phyloP scores from a whole-genome alignment of 148 eudicot species.

The Rhododendron molle region DNA sequence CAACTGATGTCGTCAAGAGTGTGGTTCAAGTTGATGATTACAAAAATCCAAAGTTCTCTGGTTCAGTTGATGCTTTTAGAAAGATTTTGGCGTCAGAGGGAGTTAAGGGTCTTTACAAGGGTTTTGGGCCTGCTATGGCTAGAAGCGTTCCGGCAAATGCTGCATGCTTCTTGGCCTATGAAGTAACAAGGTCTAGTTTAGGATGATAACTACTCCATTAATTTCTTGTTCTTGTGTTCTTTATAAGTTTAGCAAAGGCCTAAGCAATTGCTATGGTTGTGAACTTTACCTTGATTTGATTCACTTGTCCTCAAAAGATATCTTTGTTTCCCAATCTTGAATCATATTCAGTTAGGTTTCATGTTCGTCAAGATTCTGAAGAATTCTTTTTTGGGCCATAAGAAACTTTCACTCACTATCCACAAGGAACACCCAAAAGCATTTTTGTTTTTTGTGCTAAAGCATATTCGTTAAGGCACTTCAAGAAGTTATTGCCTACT shows the following conservation, averaged over 20 bases:
- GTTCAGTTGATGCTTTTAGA: constrained; percentile 69
- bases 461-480: not conserved
- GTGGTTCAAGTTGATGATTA: constrained; percentile 77
- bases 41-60: constrained; percentile 72
- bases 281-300: not conserved
- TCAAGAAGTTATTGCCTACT: not conserved
- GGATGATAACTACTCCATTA: constrained; percentile 35
- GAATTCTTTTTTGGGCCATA: not conserved
- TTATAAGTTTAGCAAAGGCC: constrained; percentile 2
- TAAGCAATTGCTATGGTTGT: not conserved
- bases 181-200: constrained; percentile 79
- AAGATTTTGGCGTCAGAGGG: constrained; percentile 76
- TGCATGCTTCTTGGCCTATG: constrained; percentile 96
- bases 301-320: not conserved
- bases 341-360: not conserved
- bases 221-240: not conserved
- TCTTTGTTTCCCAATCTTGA: not conserved
- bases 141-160: constrained; percentile 96
- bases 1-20: constrained; percentile 91
- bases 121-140: constrained; percentile 95
- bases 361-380: not conserved
- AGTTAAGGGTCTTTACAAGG: constrained; percentile 81
- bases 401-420: not conserved
- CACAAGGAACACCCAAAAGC: not conserved
- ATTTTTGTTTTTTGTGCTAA: not conserved